phyloP scores from a whole-genome alignment of 2,329 filamentous ascomycete genomes.

The Cadophora malorum region DNA sequence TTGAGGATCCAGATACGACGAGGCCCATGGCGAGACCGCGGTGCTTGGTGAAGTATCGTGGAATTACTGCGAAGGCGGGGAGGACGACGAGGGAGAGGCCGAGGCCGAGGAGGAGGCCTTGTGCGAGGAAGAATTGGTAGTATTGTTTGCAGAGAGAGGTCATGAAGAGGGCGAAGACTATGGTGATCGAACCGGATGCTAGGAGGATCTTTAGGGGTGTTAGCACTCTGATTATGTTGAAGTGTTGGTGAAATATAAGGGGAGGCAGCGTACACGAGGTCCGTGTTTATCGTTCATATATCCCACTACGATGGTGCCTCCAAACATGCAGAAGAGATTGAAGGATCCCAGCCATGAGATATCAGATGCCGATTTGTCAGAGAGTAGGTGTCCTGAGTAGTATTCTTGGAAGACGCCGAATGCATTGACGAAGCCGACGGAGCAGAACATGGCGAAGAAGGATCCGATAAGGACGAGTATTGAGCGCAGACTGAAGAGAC shows the following conservation, averaged over 20 bases:
- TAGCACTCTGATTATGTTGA: background rate
- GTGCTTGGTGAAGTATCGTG: slow-evolving; percentile 30
- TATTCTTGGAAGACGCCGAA: slow-evolving; percentile 48
- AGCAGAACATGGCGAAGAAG: slow-evolving; percentile 41
- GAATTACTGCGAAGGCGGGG: slow-evolving; percentile 35
- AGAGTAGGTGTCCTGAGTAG: slow-evolving; percentile 37
- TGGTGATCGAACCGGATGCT: slow-evolving; percentile 48
- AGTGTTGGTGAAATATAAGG: background rate
- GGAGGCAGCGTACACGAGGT: slow-evolving; percentile 32
- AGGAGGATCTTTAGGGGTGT: slow-evolving; percentile 15
- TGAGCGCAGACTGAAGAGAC: slow-evolving; percentile 21
- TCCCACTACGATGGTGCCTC: slow-evolving; percentile 38
- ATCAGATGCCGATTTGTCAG: slow-evolving; percentile 38
- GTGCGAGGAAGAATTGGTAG: slow-evolving; percentile 46
- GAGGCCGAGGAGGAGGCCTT: slow-evolving; percentile 37
- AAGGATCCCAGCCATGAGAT: slow-evolving; percentile 48
- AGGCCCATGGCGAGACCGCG: slow-evolving; percentile 38
- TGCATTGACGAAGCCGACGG: slow-evolving; percentile 46
- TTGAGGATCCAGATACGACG: slow-evolving; percentile 43
- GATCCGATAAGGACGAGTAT: slow-evolving; percentile 28
- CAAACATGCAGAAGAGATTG: slow-evolving; percentile 44
- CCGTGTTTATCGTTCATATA: slow-evolving; percentile 45
- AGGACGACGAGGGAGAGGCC: slow-evolving; percentile 39
- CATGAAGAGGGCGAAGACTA: slow-evolving; percentile 47
- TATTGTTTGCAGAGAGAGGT: slow-evolving; percentile 44